Evolutionary conservation across 208 protist genomes (phyloP).

Genomic region (Zelonia costaricensis): DNA sequence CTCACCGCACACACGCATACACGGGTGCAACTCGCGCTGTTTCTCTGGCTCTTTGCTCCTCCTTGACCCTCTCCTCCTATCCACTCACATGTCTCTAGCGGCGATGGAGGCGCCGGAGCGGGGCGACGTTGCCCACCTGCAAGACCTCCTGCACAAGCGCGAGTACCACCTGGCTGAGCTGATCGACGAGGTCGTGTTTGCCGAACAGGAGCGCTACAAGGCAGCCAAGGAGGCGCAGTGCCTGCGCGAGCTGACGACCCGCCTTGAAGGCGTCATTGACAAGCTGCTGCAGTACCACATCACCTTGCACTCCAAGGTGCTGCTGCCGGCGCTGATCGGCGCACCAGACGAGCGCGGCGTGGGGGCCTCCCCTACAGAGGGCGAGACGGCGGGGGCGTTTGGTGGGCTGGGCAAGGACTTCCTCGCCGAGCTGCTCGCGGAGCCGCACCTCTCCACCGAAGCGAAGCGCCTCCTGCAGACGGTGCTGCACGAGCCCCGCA

Average conservation of each 20-base stretch:
- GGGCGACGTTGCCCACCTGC: conserved; percentile 30
- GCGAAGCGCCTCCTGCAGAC: conserved; percentile 29
- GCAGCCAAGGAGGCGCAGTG: conserved; percentile 21
- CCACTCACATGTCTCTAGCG: conserved; percentile 25
- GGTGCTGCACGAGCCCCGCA: conserved; percentile 15
- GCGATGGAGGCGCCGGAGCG: background rate
- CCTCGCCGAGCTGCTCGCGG: conserved; percentile 24
- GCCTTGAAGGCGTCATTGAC: conserved; percentile 43
- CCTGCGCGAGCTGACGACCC: conserved; percentile 26
- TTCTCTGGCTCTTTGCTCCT: too few species aligned
- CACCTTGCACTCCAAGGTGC: conserved; percentile 47
- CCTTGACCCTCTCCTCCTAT: too few species aligned
- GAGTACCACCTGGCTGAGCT: conserved; percentile 79
- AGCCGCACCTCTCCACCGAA: conserved; percentile 31
- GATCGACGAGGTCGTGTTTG: conserved; percentile 76
- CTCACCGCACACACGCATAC: background rate
- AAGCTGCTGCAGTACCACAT: conserved; percentile 55
- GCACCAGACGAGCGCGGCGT: background rate
- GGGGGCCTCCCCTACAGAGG: background rate
- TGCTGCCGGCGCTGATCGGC: conserved; percentile 34
- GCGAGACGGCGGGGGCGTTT: conserved; percentile 1
- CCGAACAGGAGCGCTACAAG: conserved; percentile 46
- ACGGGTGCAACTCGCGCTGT: too few species aligned
- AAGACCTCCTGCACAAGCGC: conserved; percentile 48
- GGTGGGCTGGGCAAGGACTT: conserved; percentile 13